These are phyloP conservation scores for Thraustotheca clavata DNA, from an alignment of 352 stramenopile species.

Conservation along the genomic window DNA sequence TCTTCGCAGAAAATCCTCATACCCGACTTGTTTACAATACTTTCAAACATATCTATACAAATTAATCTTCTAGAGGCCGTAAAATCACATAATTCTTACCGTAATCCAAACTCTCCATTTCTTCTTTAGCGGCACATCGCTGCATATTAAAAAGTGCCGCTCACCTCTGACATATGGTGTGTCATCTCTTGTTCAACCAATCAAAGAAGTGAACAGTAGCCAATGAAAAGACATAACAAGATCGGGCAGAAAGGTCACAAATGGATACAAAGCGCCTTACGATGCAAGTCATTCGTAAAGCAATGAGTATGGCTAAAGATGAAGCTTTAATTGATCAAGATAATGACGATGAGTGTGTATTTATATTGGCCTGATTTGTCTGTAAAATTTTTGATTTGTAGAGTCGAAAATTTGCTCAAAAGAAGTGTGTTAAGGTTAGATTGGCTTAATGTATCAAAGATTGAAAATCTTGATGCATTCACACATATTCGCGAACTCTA, in stretches of 20 bases:
- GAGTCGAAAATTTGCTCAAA: constrained; percentile 28
- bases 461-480: constrained; percentile 71
- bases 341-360: not conserved
- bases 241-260: not conserved
- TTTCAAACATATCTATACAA: constrained; percentile 68
- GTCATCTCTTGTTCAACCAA: not conserved
- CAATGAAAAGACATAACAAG: not conserved
- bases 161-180: not conserved
- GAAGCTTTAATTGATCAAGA: not conserved
- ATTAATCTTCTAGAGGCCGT: not conserved
- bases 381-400: not conserved
- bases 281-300: constrained; percentile 62
- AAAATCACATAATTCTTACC: constrained; percentile 28
- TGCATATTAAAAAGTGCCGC: not conserved
- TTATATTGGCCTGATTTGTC: constrained; percentile 5
- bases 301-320: constrained; percentile 20
- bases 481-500: constrained; percentile 67
- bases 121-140: constrained; percentile 31
- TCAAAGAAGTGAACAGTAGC: not conserved
- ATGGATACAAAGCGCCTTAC: too few species aligned
- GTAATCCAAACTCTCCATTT: constrained; percentile 80
- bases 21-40: constrained; percentile 77
- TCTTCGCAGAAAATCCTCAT: not conserved
- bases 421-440: constrained; percentile 58
- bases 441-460: constrained; percentile 57